A percentile compares a stretch with the other conserved stretches of the same genome.
Conservation (phyloP, 345 rosid genomes). For the Eucalyptus lansdowneana region DNA sequence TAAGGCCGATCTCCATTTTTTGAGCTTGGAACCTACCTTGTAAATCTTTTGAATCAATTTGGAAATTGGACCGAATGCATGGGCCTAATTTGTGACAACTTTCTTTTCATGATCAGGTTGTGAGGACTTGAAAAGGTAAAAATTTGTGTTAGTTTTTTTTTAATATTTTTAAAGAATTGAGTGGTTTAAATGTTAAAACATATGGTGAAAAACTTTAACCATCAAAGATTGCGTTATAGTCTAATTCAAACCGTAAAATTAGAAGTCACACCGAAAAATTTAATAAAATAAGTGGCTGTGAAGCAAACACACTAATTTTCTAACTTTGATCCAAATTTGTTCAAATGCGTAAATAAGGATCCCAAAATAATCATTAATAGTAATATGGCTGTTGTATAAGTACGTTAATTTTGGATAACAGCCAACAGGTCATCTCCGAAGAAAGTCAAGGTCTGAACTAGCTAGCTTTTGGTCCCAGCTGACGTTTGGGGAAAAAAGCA, state of each 20-base stretch:
- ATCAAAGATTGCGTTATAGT: not conserved
- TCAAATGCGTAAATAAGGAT: not conserved
- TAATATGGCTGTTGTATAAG: not conserved
- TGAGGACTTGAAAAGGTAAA: not conserved
- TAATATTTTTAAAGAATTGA: not conserved
- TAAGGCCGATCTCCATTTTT: not conserved
- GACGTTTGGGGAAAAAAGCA: not conserved
- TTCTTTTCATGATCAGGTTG: not conserved
- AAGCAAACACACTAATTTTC: not conserved
- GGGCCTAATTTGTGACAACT: no score
- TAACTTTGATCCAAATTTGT: not conserved
- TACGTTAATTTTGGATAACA: not conserved
- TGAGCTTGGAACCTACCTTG: fast-evolving
- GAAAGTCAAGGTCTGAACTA: not conserved
- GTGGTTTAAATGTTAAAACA: not conserved
- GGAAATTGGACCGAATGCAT: not conserved
- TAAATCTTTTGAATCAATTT: not conserved
- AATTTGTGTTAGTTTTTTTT: not conserved
- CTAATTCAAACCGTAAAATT: not conserved
- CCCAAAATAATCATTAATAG: not conserved
- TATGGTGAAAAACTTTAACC: not conserved
- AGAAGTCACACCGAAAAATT: not conserved
- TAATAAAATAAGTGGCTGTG: not conserved
- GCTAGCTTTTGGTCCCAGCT: not conserved
- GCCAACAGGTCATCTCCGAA: not conserved